Evolutionary conservation across 73 alveolate genomes (phyloP).

Genomic region (Effrenium voratum): DNA sequence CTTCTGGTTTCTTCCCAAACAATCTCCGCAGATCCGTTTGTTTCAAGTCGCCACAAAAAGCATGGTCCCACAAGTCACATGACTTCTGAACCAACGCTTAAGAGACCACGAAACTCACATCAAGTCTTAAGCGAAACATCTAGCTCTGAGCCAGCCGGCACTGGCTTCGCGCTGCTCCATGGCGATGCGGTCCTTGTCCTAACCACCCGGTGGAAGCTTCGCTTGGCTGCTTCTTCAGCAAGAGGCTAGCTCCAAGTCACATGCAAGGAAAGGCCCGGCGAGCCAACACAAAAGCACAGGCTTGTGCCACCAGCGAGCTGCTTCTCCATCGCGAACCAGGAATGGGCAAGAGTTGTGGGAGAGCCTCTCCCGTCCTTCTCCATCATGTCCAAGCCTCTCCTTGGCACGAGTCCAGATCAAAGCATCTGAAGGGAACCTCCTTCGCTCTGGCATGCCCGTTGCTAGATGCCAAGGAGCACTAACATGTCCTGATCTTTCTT

Average conservation of each 20-base stretch:
- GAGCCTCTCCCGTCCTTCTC: constrained; percentile 28
- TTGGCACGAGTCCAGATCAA: not conserved
- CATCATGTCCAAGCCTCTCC: constrained; percentile 93
- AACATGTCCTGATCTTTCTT: constrained; percentile 84
- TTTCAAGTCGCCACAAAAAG: no score
- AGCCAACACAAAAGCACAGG: no score
- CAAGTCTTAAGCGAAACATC: no score
- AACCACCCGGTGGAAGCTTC: no score
- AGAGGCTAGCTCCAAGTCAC: no score
- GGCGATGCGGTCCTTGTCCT: constrained; percentile 81
- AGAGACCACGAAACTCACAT: no score
- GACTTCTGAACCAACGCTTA: no score
- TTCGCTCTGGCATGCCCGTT: not conserved
- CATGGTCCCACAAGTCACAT: no score
- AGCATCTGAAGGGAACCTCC: not conserved
- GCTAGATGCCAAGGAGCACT: constrained; percentile 2
- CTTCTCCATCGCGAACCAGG: not conserved
- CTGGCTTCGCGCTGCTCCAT: constrained; percentile 85
- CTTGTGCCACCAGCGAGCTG: not conserved
- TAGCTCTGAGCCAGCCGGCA: not conserved
- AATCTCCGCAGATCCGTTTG: no score
- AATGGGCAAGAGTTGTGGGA: not conserved
- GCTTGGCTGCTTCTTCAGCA: no score
- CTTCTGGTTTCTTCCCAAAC: no score
- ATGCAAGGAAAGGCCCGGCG: no score